A percentile compares a stretch with the other conserved stretches of the same genome.
These are phyloP conservation scores for Ceratopteris richardii DNA, from an alignment of 75 land plant genomes.

Conservation along the genomic window DNA sequence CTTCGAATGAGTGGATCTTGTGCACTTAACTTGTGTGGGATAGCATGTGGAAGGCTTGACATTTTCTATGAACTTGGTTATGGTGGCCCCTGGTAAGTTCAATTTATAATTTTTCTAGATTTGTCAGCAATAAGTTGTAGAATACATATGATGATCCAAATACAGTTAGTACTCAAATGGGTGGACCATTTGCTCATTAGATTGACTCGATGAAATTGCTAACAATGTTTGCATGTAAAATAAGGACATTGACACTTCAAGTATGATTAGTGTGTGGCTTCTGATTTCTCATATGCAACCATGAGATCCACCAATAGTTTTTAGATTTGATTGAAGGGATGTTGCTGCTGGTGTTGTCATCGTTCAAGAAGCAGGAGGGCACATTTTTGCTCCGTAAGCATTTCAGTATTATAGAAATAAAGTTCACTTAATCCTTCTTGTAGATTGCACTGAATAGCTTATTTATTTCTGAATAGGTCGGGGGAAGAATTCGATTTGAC, in stretches of 20 bases:
- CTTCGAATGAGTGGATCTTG: slow-evolving; percentile 89
- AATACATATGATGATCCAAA: no score
- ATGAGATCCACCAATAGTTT: no score
- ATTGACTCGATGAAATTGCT: no score
- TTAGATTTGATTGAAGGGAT: slow-evolving; percentile 90
- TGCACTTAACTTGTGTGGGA: slow-evolving; percentile 89
- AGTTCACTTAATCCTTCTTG: no score
- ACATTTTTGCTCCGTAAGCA: slow-evolving; percentile 89
- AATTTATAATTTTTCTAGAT: neutral
- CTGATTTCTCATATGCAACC: no score
- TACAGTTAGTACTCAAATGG: slow-evolving; percentile 5
- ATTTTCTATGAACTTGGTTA: slow-evolving; percentile 79
- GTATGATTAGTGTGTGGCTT: no score
- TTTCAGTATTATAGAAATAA: neutral
- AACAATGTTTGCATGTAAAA: no score
- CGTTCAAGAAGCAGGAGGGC: slow-evolving; percentile 89
- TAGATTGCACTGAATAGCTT: neutral
- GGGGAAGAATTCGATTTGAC: slow-evolving; percentile 67
- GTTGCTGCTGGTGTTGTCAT: slow-evolving; percentile 87
- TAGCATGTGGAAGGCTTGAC: slow-evolving; percentile 96
- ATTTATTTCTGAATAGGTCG: slow-evolving; percentile 35
- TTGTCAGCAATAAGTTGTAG: no score
- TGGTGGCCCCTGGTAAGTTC: slow-evolving; percentile 88
- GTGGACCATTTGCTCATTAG: no score
- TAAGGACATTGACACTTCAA: no score